Evolutionary conservation across 768 basidiomycete genomes (phyloP), one percentile per base, ranked within the genome.

Genomic region (Boletus rufocinnamomeus): DNA sequence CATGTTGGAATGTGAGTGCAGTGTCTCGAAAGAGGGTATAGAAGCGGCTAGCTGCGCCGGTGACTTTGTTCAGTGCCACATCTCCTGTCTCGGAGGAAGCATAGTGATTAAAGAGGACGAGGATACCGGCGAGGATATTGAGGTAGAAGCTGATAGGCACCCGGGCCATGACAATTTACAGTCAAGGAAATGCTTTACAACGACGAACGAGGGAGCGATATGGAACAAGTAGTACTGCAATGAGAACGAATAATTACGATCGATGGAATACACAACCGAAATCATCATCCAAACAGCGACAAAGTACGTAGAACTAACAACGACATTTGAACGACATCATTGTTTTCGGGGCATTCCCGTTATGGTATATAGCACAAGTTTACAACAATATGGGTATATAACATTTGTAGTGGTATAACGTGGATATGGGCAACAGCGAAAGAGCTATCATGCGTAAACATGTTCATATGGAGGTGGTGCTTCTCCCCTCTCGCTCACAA

Each of bases 401-500:
- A 21, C 6, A 16, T 38, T 19, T n/a, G n/a, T 17, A 35, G 23
- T 48, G 6, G 30, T 30, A 44, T 32, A 34, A 41, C 46, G 41
- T 16, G 30, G 32, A 23, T 9, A 32, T 19, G 27, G n/a, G 28
- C 17, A 10, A 25, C 35, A 52, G 8, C 1, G 25, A 16, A 19
- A n/a, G 25, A 25, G 35, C 35, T 16, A 35, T n/a, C 53, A 63
- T 16, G 30, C 40, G 23, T 9, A 9, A 30, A 44, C 25, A 28
- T 14, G 32, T 14, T 65, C 63, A 51, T 70, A 70, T 5, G 60
- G 56, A n/a, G 95, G 95, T 0, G 95, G 95, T 9, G 82, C 82
- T 70, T 97, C 94, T 8, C 95, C 95, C 17, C 79, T 77, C 66
- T 89, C 87, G 48, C 82, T 89, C 71, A 90, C 89, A 70, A 88